Conservation (phyloP, 2,329 filamentous ascomycete genomes). For the Dactylonectria estremocensis region DNA sequence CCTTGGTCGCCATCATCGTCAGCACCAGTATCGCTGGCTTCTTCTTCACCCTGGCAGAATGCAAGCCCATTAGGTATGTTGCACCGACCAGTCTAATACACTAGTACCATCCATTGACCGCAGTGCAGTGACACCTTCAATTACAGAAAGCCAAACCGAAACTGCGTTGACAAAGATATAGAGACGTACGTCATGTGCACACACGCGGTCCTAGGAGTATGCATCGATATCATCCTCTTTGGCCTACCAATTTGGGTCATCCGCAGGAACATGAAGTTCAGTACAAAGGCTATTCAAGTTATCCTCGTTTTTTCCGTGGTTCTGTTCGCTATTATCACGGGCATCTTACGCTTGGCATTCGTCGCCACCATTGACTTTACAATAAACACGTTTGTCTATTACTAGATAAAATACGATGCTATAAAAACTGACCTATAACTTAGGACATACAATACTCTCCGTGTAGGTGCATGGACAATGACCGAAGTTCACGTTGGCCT, state of each 20-base stretch:
- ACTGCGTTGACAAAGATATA: constrained; percentile 36
- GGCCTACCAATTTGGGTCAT: constrained; percentile 56
- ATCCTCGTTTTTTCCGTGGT: constrained; percentile 56
- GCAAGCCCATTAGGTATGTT: constrained; percentile 37
- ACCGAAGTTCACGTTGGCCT: constrained; percentile 59
- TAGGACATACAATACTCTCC: constrained; percentile 56
- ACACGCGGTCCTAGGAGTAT: constrained; percentile 50
- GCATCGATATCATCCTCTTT: constrained; percentile 54
- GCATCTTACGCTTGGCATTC: constrained; percentile 54
- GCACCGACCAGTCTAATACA: background rate
- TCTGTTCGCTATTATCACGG: constrained; percentile 54
- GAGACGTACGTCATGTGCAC: constrained; percentile 52
- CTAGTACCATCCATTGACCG: constrained; percentile 1
- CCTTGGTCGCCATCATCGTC: constrained; percentile 25
- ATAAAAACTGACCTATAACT: background rate
- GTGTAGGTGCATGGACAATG: constrained; percentile 55
- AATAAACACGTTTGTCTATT: constrained; percentile 49
- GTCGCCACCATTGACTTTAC: constrained; percentile 50
- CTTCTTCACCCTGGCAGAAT: constrained; percentile 43
- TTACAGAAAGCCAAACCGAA: constrained; percentile 17
- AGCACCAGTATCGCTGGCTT: constrained; percentile 31
- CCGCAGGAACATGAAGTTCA: constrained; percentile 54
- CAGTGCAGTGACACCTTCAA: constrained; percentile 38
- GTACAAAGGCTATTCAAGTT: constrained; percentile 52
- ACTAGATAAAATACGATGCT: background rate